Conservation (phyloP, 306 rosid genomes). For the Quercus rubra region DNA sequence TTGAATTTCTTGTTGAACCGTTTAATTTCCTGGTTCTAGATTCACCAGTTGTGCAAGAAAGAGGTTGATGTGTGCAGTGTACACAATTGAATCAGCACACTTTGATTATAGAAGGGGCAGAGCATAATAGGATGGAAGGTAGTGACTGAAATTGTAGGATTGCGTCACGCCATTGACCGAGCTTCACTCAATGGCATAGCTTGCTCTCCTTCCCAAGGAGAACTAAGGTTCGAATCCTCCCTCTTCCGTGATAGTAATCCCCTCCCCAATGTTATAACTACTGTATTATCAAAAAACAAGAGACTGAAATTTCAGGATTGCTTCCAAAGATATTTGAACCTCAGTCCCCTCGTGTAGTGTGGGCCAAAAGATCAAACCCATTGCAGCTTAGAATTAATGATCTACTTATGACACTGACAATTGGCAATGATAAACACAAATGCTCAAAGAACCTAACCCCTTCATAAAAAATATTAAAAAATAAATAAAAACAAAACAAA, state of each 20-base stretch:
- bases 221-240: too few species aligned
- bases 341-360: neutral
- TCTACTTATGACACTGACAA: neutral
- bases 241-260: too few species aligned
- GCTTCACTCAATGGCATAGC: too few species aligned
- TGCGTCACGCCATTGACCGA: too few species aligned
- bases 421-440: neutral
- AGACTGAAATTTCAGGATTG: too few species aligned
- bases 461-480: too few species aligned
- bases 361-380: neutral
- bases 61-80: neutral
- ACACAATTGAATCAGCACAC: neutral
- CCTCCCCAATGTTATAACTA: too few species aligned
- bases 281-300: too few species aligned
- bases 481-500: too few species aligned
- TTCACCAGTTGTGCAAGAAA: neutral
- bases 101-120: neutral
- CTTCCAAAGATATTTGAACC: too few species aligned
- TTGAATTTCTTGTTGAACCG: neutral
- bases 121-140: neutral
- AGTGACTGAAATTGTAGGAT: neutral
- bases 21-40: neutral
- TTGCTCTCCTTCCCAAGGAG: too few species aligned
- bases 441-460: too few species aligned
- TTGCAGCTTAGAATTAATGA: neutral